Conservation (phyloP, 495 filamentous ascomycete species). For the Saxophila tyrrhenica region DNA sequence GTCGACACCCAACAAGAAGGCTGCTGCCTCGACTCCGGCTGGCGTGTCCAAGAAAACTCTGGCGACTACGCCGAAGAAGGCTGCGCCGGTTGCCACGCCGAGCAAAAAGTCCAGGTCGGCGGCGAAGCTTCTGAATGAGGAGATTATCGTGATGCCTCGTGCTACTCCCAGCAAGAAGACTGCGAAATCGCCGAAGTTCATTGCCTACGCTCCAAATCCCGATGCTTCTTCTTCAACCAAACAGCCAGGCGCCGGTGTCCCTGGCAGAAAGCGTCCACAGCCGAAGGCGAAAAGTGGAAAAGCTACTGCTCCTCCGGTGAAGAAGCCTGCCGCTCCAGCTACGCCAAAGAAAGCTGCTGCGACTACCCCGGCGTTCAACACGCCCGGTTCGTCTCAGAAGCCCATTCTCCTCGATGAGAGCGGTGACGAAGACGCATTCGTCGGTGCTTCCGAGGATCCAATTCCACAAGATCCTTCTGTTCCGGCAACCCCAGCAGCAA, state of each 20-base stretch:
- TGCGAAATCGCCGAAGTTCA: not conserved
- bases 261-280: no score
- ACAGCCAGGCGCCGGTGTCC: no score
- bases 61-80: constrained; percentile 3
- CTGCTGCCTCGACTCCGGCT: not conserved
- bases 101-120: not conserved
- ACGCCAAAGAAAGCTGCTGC: not conserved
- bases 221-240: no score
- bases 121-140: not conserved
- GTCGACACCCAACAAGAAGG: not conserved
- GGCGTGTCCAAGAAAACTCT: not conserved
- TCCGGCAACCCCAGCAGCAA: not conserved
- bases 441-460: not conserved
- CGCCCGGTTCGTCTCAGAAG: not conserved
- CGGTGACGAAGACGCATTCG: not conserved
- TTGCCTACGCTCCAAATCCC: not conserved
- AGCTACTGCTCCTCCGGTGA: constrained; percentile 8
- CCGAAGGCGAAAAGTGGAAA: not conserved
- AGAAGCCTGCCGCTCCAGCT: constrained; percentile 2
- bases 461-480: not conserved
- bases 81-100: not conserved
- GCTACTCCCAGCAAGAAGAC: not conserved
- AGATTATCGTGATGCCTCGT: not conserved
- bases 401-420: constrained; percentile 3
- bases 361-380: not conserved